A percentile compares a stretch with the other conserved stretches of the same genome.
Conservation (phyloP, 352 stramenopile genomes). For the Globisporangium cylindrosporum region DNA sequence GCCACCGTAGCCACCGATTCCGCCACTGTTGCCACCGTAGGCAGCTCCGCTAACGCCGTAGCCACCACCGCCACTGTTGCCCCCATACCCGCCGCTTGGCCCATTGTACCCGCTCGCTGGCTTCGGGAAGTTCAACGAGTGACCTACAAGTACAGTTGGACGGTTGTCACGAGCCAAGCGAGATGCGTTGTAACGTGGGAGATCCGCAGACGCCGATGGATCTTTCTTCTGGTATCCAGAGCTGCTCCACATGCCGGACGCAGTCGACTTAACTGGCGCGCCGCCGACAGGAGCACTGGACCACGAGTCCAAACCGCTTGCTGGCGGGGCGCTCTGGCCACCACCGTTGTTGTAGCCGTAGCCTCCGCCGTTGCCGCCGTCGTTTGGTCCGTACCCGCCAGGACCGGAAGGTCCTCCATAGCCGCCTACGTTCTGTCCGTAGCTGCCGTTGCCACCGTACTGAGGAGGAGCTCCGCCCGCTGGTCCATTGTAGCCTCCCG, state of each 20-base stretch:
- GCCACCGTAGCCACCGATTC: not conserved
- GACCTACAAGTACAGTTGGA: slow-evolving; percentile 77
- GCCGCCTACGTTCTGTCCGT: slow-evolving; percentile 15
- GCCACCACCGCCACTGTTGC: slow-evolving; percentile 29
- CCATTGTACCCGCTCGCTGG: slow-evolving; percentile 35
- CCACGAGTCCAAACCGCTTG: slow-evolving; percentile 58
- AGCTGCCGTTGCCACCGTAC: slow-evolving; percentile 16
- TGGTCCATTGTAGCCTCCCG: slow-evolving; percentile 21
- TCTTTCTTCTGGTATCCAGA: slow-evolving; percentile 81
- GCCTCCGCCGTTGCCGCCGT: slow-evolving; percentile 13
- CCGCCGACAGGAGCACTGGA: slow-evolving; percentile 28
- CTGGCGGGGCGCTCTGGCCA: slow-evolving; percentile 12
- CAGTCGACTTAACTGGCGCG: slow-evolving; percentile 34
- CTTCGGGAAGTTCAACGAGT: slow-evolving; percentile 75
- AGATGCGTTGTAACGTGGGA: slow-evolving; percentile 49
- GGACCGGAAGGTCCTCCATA: slow-evolving; percentile 12
- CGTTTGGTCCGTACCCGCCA: slow-evolving; percentile 21
- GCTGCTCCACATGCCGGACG: slow-evolving; percentile 74
- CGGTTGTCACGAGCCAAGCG: slow-evolving; percentile 68
- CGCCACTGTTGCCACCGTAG: slow-evolving; percentile 8
- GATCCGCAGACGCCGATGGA: slow-evolving; percentile 19
- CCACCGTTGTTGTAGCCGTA: slow-evolving; percentile 28
- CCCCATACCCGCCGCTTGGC: slow-evolving; percentile 43
- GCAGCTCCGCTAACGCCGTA: slow-evolving; percentile 21
- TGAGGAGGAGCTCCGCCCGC: slow-evolving; percentile 9